phyloP scores from a whole-genome alignment of 768 basidiomycete genomes.

The Lyophyllum atratum region DNA sequence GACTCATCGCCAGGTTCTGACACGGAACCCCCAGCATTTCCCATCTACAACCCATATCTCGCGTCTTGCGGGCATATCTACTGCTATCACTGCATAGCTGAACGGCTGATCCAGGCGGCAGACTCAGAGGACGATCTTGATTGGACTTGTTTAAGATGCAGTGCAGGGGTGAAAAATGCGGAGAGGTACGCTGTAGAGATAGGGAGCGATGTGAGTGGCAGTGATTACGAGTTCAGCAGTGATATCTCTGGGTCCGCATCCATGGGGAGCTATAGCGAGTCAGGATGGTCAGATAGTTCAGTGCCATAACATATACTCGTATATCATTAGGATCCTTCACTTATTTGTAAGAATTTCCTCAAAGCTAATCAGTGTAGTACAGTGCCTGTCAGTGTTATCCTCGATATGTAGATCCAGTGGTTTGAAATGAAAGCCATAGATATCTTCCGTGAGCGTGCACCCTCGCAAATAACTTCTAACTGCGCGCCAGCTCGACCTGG shows the following conservation, averaged over 20 bases:
- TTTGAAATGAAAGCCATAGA: background rate
- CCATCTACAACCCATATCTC: slow-evolving; percentile 81
- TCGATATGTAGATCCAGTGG: background rate
- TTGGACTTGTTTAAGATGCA: slow-evolving; percentile 89
- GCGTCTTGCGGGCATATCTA: slow-evolving; percentile 85
- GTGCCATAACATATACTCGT: background rate
- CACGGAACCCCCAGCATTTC: slow-evolving; percentile 53
- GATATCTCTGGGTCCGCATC: slow-evolving; percentile 63
- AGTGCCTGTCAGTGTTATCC: background rate
- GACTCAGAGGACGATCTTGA: slow-evolving; percentile 60
- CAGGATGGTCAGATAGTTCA: slow-evolving; percentile 37
- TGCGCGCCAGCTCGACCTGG: slow-evolving; percentile 46
- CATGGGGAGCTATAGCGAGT: slow-evolving; percentile 52
- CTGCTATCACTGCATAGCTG: slow-evolving; percentile 92
- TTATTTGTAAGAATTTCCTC: background rate
- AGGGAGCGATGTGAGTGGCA: slow-evolving; percentile 41
- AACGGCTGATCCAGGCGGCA: slow-evolving; percentile 72
- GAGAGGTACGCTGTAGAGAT: slow-evolving; percentile 54
- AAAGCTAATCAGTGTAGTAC: background rate
- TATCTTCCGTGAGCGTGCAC: background rate
- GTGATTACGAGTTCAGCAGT: slow-evolving; percentile 65
- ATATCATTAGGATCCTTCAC: background rate
- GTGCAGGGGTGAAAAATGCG: slow-evolving; percentile 60
- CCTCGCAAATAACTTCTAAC: slow-evolving; percentile 6
- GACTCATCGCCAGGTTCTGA: slow-evolving; percentile 27